Evolutionary conservation across 1,284 basidiomycete genomes (phyloP), one percentile per base, ranked within the genome.

Genomic region (Tylopilus sp.): DNA sequence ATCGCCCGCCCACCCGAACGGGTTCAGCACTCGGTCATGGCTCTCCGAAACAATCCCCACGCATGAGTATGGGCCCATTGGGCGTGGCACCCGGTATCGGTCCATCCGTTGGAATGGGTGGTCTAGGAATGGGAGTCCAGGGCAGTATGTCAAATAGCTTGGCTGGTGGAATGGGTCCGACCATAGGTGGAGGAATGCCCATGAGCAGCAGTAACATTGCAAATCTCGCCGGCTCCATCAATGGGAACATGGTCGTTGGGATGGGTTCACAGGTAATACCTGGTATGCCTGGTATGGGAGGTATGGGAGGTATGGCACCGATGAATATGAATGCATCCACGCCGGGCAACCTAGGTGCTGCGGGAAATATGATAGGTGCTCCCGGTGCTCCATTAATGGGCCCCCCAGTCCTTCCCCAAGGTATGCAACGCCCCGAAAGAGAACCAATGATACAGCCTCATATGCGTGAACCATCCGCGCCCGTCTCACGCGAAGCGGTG

Each of bases 1-100:
- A 63, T 30, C 62, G 65, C 0, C 63, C 63, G 9, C 65, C 63
- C 0, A 67, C 63, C 6, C 48, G 66, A 41, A 54, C 64, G 0
- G 66, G 57, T 15, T 64, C 63, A 11, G 62, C 65, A 0, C 59
- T 52, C 30, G 53, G 64, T 6, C 60, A 52, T 12, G 40, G 39
- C 13, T 64, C 63, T 7, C 63, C 63, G 3, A 64, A 67, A 35
- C 66, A 65, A 0, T 65, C 64, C 0, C 66, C 63, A 0, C 56
- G 61, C 28, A 39, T 63, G 46, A 16, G 51, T 8, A 43, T 66
- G 44, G 53, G 52, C 0, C 55, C 38, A 0, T 52, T 63, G 47
- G 44, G 44, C 36, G 48, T 33, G n/a, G 2, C 40, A 0, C 41
- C 50, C 6, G 33, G 8, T 5, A 16, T 35, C 33, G 33, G 33